Evolutionary conservation across 352 stramenopile species (phyloP).

Genomic region (Phytophthora meadii): DNA sequence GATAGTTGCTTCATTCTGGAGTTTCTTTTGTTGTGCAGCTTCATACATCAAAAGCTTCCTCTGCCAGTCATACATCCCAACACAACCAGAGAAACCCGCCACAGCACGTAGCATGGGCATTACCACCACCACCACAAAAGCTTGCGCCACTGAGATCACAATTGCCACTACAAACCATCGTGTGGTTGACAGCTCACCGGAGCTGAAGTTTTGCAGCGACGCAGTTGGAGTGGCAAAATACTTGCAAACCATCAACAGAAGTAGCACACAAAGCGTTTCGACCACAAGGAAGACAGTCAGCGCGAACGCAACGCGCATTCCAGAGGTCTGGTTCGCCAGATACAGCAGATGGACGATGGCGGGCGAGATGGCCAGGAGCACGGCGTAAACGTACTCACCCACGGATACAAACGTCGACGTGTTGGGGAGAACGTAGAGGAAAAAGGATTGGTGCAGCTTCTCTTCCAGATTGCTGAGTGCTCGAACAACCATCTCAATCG

Average conservation of each 20-base stretch:
- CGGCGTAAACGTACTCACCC: constrained; percentile 86
- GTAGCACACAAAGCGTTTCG: constrained; percentile 34
- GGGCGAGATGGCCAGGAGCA: constrained; percentile 74
- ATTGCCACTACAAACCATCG: constrained; percentile 39
- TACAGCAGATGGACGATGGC: constrained; percentile 67
- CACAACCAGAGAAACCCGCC: constrained; percentile 47
- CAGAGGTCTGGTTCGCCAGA: constrained; percentile 55
- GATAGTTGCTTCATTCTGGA: background rate
- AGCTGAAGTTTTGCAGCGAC: constrained; percentile 14
- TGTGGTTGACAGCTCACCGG: constrained; percentile 5
- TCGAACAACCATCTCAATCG: constrained; percentile 73
- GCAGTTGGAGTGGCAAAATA: constrained; percentile 17
- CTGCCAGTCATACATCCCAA: constrained; percentile 46
- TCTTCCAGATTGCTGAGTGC: constrained; percentile 89
- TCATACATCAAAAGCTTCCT: constrained; percentile 49
- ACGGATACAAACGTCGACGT: constrained; percentile 84
- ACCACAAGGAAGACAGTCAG: constrained; percentile 46
- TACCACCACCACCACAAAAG: constrained; percentile 30
- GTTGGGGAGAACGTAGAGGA: constrained; percentile 84
- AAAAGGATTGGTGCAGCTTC: constrained; percentile 91
- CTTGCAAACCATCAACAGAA: constrained; percentile 22
- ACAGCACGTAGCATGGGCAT: constrained; percentile 39
- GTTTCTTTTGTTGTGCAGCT: constrained; percentile 33
- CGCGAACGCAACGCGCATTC: constrained; percentile 72
- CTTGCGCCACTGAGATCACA: constrained; percentile 33